Base-by-base conservation (phyloP, 2,329 filamentous ascomycete species). In the Teratosphaeria gauchensis region DNA sequence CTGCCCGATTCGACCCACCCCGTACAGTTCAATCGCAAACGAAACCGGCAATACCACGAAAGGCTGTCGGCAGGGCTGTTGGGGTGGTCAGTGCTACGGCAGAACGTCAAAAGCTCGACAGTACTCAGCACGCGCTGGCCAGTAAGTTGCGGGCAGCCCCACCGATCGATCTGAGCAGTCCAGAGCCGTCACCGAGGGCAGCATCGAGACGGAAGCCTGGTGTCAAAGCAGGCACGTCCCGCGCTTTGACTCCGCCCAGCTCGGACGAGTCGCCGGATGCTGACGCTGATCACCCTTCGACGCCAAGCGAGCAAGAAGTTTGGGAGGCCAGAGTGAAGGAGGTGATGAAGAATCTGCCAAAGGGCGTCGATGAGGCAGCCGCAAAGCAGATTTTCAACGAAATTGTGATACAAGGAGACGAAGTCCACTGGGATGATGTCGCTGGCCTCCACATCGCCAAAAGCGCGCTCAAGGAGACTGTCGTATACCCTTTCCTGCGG, bases 381-480 rank as follows among this genome's bases (percentile, higher is more conserved):
- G 94, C 92, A 0, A 89, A 89, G 68, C 90, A 96, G 62, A 96
- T 99, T 32, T 80, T 97, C 59, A 96, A 96, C 68, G 94, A 99
- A 65, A 95, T 99, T 60, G 88, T 99, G 2, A 87, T 97, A 14
- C 85, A 92, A 62, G 94, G 94, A 6, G 94, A 99, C 66, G 89
- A 95, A 69, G 94, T 99, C 1, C 90, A 89, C 67, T 99, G 94
- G 94, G 83, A 84, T 54, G 94, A 99, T 70, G 88, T 99, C 58
- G 92, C 94, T 0, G 94, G 94, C 0, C 77, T 99, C 3, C 89
- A 96, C 55, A 82, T 88, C 56, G 94, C 94, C 35, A 99, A 99
- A 71, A 89, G 85, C 58, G 92, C 94, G 0, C 77, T 99, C 55
- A 92, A 95, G 69, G 94, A 99, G 74, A 91, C 91, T 0, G 94